These are phyloP conservation scores for Cucumis variabilis DNA, from an alignment of 331 rosid species.

Conservation along the genomic window DNA sequence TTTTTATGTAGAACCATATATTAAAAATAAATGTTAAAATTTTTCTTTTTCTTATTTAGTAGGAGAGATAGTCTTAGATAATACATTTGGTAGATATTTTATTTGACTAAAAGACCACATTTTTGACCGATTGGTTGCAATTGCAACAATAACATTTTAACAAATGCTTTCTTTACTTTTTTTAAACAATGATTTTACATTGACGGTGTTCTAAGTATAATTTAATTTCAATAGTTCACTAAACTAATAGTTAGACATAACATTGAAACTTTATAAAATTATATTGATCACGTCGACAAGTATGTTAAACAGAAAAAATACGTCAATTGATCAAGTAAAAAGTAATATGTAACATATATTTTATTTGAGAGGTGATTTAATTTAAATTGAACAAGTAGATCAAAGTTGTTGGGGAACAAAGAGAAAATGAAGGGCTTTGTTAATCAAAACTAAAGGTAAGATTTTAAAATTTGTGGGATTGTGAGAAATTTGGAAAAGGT, in stretches of 20 bases:
- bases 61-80: too few species aligned
- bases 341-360: neutral
- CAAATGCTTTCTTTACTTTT: neutral
- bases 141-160: neutral
- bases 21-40: neutral
- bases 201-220: too few species aligned
- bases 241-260: too few species aligned
- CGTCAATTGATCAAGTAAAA: neutral
- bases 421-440: neutral
- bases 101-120: neutral
- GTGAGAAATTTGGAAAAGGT: neutral
- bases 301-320: neutral
- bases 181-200: too few species aligned
- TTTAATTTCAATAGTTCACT: too few species aligned
- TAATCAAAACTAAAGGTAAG: neutral
- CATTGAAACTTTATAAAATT: too few species aligned
- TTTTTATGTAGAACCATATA: too few species aligned
- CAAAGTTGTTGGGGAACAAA: neutral
- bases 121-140: neutral
- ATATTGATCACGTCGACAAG: too few species aligned
- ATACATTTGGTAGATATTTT: neutral
- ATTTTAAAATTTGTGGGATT: neutral
- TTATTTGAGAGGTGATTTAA: neutral
- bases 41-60: neutral
- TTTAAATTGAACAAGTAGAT: constrained; percentile 1